These are phyloP conservation scores for Aleurites moluccanus DNA, from an alignment of 441 rosid species.

Conservation along the genomic window DNA sequence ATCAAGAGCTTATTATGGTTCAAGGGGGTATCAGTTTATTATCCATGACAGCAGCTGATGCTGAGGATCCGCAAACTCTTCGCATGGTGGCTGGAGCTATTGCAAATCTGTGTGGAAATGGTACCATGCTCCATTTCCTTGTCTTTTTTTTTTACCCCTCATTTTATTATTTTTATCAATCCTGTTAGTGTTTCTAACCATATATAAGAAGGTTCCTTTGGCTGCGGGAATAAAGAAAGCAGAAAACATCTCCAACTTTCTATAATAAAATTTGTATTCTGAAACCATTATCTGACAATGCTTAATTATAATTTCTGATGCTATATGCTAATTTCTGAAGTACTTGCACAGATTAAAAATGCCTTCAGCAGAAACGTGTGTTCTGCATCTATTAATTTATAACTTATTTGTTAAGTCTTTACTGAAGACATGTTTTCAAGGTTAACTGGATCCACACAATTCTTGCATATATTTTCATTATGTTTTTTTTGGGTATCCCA, in stretches of 20 bases:
- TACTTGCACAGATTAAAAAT: neutral
- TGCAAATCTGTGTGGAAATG: conserved; percentile 96
- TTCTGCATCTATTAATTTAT: neutral
- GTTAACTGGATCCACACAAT: neutral
- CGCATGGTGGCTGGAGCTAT: conserved; percentile 99
- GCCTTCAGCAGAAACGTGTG: neutral
- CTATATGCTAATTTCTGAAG: neutral
- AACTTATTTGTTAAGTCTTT: neutral
- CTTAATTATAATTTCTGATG: neutral
- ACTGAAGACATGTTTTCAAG: neutral
- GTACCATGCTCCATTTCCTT: conserved; percentile 39
- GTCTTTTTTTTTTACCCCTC: conserved; percentile 6
- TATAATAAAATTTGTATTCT: neutral
- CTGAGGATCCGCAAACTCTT: conserved; percentile 93
- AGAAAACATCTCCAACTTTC: neutral
- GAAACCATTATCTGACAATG: neutral
- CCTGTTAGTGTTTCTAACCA: neutral
- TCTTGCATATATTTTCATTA: neutral
- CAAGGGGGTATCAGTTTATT: conserved; percentile 91
- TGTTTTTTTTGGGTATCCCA: neutral
- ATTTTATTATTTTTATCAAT: neutral
- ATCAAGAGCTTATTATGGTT: conserved; percentile 87
- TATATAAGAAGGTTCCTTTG: neutral
- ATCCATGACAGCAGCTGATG: conserved; percentile 82
- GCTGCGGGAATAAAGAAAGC: neutral